phyloP scores from a whole-genome alignment of 73 alveolate genomes.

The Symbiodinium pilosum region DNA sequence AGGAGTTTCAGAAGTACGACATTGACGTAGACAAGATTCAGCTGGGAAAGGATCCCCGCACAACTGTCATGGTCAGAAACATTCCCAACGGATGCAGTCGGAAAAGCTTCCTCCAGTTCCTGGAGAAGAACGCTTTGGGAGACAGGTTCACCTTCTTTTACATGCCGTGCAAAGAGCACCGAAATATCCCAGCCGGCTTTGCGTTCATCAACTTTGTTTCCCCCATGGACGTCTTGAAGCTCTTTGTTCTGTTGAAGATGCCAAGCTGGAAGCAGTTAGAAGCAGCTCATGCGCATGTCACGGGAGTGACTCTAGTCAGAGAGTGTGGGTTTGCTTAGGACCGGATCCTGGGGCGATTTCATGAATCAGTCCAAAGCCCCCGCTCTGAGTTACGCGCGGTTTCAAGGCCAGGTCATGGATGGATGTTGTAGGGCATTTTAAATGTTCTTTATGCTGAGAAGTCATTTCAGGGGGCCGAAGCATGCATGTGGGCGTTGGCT shows the following conservation, averaged over 20 bases:
- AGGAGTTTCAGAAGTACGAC: conserved; percentile 7
- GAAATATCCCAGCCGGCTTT: conserved; percentile 35
- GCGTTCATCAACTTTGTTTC: conserved; percentile 10
- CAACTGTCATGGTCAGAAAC: conserved; percentile 2
- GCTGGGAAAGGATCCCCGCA: neutral
- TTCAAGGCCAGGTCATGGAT: neutral
- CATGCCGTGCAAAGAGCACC: conserved; percentile 42
- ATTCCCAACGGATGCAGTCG: conserved; percentile 8
- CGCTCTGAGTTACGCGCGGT: neutral
- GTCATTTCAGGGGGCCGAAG: no score
- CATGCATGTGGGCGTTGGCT: no score
- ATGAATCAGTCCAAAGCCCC: conserved; percentile 12
- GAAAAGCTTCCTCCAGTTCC: conserved; percentile 2
- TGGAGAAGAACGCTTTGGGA: neutral
- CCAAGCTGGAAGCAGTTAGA: neutral
- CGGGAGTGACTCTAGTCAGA: no score
- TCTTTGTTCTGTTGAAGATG: neutral
- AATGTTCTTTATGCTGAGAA: no score
- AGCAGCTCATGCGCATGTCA: no score
- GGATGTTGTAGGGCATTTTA: neutral
- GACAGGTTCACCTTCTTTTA: conserved; percentile 15
- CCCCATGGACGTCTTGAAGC: conserved; percentile 18
- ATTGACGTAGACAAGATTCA: conserved; percentile 2
- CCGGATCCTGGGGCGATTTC: conserved; percentile 18
- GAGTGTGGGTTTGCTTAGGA: no score